Evolutionary conservation across 1,139 yeast species (phyloP).

Genomic region (Pichia sp.): DNA sequence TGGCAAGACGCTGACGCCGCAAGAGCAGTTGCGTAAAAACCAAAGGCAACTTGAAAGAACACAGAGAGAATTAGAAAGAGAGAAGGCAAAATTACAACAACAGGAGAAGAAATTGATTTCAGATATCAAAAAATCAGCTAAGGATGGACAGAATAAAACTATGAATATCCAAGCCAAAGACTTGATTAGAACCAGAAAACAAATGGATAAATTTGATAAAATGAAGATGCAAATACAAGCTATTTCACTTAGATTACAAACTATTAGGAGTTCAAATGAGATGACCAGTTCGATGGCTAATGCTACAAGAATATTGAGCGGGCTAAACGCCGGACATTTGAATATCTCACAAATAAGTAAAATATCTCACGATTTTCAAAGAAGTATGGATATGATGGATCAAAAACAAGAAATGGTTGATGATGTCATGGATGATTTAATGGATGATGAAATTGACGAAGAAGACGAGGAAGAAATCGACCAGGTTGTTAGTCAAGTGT

Average conservation of each 20-base stretch:
- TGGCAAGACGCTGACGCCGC: constrained; percentile 91
- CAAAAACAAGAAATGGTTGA: constrained; percentile 99
- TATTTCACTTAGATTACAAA: constrained; percentile 77
- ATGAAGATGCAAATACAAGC: constrained; percentile 97
- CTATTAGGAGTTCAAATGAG: constrained; percentile 89
- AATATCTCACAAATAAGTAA: constrained; percentile 82
- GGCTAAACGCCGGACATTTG: constrained; percentile 78
- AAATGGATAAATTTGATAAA: constrained; percentile 75
- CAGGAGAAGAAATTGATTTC: constrained; percentile 84
- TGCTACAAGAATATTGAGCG: constrained; percentile 78
- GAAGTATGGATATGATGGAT: constrained; percentile 93
- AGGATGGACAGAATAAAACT: constrained; percentile 79
- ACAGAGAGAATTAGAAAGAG: constrained; percentile 86
- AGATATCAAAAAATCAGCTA: constrained; percentile 89
- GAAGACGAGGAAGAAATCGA: constrained; percentile 85
- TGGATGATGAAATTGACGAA: constrained; percentile 77
- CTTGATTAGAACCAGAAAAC: constrained; percentile 73
- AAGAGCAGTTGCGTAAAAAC: constrained; percentile 86
- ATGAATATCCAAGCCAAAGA: constrained; percentile 96
- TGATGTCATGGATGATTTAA: constrained; percentile 92
- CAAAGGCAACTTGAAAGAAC: constrained; percentile 93
- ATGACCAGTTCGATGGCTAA: constrained; percentile 95
- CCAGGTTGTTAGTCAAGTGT: constrained; percentile 82
- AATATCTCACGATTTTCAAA: constrained; percentile 92
- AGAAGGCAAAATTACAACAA: constrained; percentile 72